A percentile compares a stretch with the other conserved stretches of the same genome.
Evolutionary conservation across 2,329 filamentous ascomycete genomes (phyloP).

Genomic region (Apiospora malaysiana): DNA sequence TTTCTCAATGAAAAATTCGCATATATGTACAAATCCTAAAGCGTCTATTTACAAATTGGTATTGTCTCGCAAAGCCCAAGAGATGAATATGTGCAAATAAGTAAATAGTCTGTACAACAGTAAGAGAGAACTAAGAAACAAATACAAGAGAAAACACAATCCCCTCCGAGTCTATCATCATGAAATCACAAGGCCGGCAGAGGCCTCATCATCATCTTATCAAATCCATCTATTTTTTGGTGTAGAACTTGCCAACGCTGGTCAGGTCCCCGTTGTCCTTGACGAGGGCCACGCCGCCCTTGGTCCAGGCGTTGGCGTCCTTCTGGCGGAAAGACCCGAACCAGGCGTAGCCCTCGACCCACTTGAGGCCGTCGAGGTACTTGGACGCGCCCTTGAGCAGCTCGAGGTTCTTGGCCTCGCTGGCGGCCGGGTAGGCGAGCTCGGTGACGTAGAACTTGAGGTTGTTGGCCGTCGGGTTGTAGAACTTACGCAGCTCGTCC

Average conservation of each 20-base stretch:
- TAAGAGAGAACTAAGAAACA: not conserved
- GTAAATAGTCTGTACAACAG: not conserved
- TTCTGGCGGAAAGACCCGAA: conserved; percentile 41
- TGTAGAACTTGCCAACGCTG: not conserved
- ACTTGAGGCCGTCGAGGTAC: conserved; percentile 46
- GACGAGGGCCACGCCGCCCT: not conserved
- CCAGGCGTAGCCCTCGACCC: conserved; percentile 48
- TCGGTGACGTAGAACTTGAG: conserved; percentile 47
- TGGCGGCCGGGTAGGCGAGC: conserved; percentile 42
- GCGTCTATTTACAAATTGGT: not conserved
- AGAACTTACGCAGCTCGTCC: conserved; percentile 42
- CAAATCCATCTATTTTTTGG: not conserved
- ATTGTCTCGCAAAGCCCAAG: not conserved
- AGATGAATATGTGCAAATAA: not conserved
- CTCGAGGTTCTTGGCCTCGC: conserved; percentile 21
- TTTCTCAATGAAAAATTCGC: too few relatives aligned
- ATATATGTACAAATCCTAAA: too few relatives aligned
- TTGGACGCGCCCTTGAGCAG: conserved; percentile 40
- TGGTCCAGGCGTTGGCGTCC: not conserved
- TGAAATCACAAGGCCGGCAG: too few relatives aligned
- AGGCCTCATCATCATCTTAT: not conserved
- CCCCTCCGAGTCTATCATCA: not conserved
- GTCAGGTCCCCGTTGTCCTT: not conserved
- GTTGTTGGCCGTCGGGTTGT: conserved; percentile 29
- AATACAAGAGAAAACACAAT: not conserved